Evolutionary conservation across 257 asterid genomes (phyloP).

Genomic region (Sherardia arvensis): DNA sequence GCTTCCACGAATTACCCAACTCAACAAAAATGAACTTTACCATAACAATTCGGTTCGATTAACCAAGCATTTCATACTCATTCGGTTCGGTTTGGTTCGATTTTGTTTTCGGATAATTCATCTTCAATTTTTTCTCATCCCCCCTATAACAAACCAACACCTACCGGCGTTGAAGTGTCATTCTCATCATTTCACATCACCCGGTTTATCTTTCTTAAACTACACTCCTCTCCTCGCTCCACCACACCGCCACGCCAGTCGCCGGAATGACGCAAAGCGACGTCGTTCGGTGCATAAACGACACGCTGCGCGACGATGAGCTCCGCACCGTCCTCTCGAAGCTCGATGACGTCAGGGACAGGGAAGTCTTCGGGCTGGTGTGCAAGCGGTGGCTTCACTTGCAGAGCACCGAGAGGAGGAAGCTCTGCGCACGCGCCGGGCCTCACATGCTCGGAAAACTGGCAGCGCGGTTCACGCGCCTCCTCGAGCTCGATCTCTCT

Average conservation of each 20-base stretch:
- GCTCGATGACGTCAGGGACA: constrained; percentile 51
- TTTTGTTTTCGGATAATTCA: too few relatives aligned
- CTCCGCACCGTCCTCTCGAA: constrained; percentile 53
- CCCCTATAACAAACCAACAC: too few relatives aligned
- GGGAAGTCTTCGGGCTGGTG: constrained; percentile 72
- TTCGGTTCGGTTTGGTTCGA: too few relatives aligned
- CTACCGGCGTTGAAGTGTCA: background rate
- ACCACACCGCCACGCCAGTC: background rate
- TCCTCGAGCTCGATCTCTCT: constrained; percentile 70
- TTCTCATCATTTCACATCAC: background rate
- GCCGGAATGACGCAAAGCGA: background rate
- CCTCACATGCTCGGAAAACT: constrained; percentile 75
- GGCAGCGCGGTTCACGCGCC: constrained; percentile 68
- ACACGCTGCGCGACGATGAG: constrained; percentile 69
- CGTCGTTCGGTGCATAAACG: constrained; percentile 42
- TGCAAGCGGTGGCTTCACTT: constrained; percentile 89
- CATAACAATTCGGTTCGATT: too few relatives aligned
- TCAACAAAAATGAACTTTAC: too few relatives aligned
- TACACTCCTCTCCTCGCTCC: background rate
- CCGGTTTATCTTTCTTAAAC: background rate
- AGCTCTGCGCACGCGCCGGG: constrained; percentile 83
- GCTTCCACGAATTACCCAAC: too few relatives aligned
- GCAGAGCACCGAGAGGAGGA: constrained; percentile 76
- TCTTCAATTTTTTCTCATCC: too few relatives aligned
- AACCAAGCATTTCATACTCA: too few relatives aligned